Evolutionary conservation across 2,329 filamentous ascomycete genomes (phyloP).

Genomic region (Nannizziopsis arthrosporioides): DNA sequence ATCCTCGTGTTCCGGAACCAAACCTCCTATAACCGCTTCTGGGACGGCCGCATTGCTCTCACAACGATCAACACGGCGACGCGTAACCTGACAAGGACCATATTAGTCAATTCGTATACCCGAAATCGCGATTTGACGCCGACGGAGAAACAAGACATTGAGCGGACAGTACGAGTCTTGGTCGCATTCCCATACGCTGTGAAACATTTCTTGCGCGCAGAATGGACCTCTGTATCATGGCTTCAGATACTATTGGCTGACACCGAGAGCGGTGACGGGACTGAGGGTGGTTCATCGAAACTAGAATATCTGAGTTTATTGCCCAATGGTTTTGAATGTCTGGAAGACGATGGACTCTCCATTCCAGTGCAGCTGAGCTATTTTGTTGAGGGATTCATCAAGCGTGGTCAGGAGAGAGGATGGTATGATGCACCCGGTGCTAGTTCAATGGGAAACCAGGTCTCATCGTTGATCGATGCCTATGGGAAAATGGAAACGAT

Average conservation of each 20-base stretch:
- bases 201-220: conserved; percentile 53
- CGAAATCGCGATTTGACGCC: conserved; percentile 24
- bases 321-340: conserved; percentile 40
- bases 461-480: conserved; percentile 46
- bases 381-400: conserved; percentile 50
- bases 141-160: conserved; percentile 45
- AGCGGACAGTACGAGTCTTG: conserved; percentile 46
- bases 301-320: conserved; percentile 43
- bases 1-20: conserved; percentile 58
- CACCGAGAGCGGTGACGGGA: conserved; percentile 14
- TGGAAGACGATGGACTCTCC: conserved; percentile 48
- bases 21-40: conserved; percentile 54
- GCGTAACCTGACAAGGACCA: conserved; percentile 46
- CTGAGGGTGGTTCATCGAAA: conserved; percentile 24
- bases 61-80: conserved; percentile 47
- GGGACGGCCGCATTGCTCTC: conserved; percentile 48
- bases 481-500: conserved; percentile 57
- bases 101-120: conserved; percentile 40
- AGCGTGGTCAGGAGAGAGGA: conserved; percentile 42
- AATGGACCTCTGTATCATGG: conserved; percentile 39
- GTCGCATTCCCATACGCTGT: conserved; percentile 52
- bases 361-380: conserved; percentile 50
- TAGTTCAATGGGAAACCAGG: conserved; percentile 45
- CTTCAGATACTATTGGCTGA: conserved; percentile 2
- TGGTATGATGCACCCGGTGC: conserved; percentile 52